These are phyloP conservation scores for Bacterosira constricta DNA, from an alignment of 108 stramenopile species.

Conservation along the genomic window DNA sequence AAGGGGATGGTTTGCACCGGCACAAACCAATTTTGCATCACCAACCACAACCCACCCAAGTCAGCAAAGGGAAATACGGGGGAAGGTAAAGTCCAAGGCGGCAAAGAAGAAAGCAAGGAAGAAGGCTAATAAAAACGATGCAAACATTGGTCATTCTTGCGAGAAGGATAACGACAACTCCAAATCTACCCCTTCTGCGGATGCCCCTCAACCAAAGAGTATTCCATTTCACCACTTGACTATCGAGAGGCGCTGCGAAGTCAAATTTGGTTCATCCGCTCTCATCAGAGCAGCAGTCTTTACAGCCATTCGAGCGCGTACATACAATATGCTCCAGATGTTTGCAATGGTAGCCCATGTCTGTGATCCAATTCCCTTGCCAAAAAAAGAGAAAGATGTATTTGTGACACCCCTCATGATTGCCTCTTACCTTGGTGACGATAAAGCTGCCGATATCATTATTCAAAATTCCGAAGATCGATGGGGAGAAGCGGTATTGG, in stretches of 20 bases:
- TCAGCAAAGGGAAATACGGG: no score
- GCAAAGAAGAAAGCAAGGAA: conserved; percentile 9
- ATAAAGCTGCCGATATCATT: conserved; percentile 7
- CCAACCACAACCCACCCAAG: no score
- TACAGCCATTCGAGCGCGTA: no score
- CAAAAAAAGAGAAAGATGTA: background rate
- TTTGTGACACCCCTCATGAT: conserved; percentile 16
- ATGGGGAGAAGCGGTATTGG: conserved; percentile 2
- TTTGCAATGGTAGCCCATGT: no score
- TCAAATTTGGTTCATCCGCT: conserved; percentile 3
- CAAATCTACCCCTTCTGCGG: no score
- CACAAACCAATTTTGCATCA: background rate
- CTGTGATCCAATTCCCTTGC: background rate
- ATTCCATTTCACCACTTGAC: conserved; percentile 10
- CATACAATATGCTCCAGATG: no score
- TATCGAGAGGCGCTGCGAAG: conserved; percentile 3
- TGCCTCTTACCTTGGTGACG: conserved; percentile 20
- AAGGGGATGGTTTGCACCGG: background rate
- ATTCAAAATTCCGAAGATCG: background rate
- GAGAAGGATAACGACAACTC: no score
- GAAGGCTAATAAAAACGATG: background rate
- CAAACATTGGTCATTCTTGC: background rate
- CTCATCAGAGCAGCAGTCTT: background rate
- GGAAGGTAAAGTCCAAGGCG: background rate
- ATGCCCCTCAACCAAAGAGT: no score